Evolutionary conservation across 2,329 filamentous ascomycete species (phyloP), one percentile per base, ranked within the genome.

Genomic region (Monilinia fructigena): DNA sequence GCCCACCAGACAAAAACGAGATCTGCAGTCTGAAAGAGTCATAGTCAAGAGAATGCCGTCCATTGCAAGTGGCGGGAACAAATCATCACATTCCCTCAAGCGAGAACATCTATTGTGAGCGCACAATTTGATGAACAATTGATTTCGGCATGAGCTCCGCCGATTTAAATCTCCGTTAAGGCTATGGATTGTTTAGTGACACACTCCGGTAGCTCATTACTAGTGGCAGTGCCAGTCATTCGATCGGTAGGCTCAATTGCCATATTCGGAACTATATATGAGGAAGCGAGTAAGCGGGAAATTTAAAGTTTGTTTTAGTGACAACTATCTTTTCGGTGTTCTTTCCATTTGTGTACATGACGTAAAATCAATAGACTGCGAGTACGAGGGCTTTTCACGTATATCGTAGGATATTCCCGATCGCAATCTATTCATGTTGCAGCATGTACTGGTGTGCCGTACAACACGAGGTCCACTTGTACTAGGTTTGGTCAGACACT

Each of bases 381-480:
- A 50, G 45, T 35, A 23, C 28, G n/a, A 12, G 31, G 28, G 38
- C 14, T n/a, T 38, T 20, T 28, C 45, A 23, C 35, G 56, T 38
- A 48, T 60, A 60, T 31, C 28, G 48, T 35, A 42, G 28, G n/a
- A 50, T 50, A 16, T 50, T 50, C 28, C 55, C 20, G 56, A 16
- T 26, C 14, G 12, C 28, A 60, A 50, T 23, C 28, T 38, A 48
- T 50, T 45, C 56, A 60, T 60, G 28, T 60, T 38, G 45, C 56
- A 60, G 45, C 56, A 60, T 60, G 56, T 60, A 50, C 56, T 60
- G 48, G 45, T 45, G 56, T 48, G 56, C 48, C 14, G 45, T 50
- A 60, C 56, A 60, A 60, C 56, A 60, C 20, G 28, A 60, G 28
- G 56, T 60, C 28, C 28, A 23, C 42, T 50, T 60, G 56, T 60